Percentiles rank a stretch among this genome's conserved stretches.
Evolutionary conservation across 257 asterid species (phyloP).

Genomic region (Jasminum sambac): DNA sequence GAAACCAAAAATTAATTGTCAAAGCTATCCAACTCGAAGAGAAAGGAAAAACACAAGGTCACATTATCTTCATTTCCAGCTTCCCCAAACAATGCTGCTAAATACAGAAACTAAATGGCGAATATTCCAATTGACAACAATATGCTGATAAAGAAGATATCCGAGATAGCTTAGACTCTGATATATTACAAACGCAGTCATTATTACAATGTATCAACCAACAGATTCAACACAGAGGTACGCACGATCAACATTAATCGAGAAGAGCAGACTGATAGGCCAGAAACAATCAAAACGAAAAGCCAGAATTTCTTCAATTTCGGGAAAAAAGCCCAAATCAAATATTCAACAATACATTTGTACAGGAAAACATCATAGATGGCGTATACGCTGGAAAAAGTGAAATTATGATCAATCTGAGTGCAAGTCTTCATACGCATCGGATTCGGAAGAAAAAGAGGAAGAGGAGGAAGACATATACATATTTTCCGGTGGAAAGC

Average conservation of each 20-base stretch:
- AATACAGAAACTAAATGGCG: background rate
- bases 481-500: constrained; percentile 51
- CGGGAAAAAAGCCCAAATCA: background rate
- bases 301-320: no score
- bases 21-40: background rate
- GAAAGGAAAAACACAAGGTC: background rate
- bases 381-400: background rate
- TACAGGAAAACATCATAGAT: background rate
- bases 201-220: background rate
- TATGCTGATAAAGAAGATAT: background rate
- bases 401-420: constrained; percentile 31
- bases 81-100: background rate
- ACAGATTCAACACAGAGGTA: background rate
- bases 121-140: background rate
- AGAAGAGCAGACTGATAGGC: background rate
- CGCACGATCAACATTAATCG: background rate
- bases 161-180: background rate
- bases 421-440: constrained; percentile 42
- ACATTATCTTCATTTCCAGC: background rate
- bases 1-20: background rate
- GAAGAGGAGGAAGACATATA: constrained; percentile 38
- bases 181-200: background rate
- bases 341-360: background rate
- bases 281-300: background rate
- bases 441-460: constrained; percentile 23